A percentile compares a stretch with the other conserved stretches of the same genome.
Conservation (phyloP, 2,329 filamentous ascomycete species). For the Teratosphaeriaceae sp. region DNA sequence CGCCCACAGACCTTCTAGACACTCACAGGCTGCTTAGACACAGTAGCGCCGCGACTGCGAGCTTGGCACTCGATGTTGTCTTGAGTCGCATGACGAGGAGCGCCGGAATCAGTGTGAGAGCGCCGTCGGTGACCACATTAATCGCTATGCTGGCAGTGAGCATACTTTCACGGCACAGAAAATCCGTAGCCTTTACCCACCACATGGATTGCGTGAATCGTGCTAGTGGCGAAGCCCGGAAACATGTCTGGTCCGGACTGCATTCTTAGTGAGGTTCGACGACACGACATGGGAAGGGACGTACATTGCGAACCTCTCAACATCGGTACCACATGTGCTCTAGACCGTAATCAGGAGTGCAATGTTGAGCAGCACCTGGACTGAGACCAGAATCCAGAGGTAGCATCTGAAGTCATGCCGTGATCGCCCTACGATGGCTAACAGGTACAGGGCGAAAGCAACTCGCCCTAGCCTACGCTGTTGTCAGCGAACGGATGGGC, state of each 20-base stretch:
- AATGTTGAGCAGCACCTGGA: background rate
- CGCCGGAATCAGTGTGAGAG: background rate
- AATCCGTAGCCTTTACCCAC: background rate
- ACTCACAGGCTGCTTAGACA: background rate
- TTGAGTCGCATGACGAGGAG: background rate
- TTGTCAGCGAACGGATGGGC: too few species aligned
- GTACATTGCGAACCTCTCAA: background rate
- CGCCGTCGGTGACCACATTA: background rate
- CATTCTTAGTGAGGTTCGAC: too few species aligned
- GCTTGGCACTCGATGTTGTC: background rate
- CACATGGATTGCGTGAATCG: background rate
- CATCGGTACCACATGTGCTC: background rate
- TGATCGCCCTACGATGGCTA: background rate
- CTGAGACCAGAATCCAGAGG: background rate
- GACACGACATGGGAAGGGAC: too few species aligned
- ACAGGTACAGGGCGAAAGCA: background rate
- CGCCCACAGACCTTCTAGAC: background rate
- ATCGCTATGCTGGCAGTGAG: background rate
- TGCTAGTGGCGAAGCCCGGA: background rate
- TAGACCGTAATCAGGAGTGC: background rate
- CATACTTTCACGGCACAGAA: background rate
- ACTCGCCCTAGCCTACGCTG: background rate
- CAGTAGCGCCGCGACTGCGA: background rate
- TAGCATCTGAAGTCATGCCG: background rate
- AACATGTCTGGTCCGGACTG: background rate